Evolutionary conservation across 352 stramenopile species (phyloP), one percentile per base, ranked within the genome.

Genomic region (Phytophthora tentaculata): DNA sequence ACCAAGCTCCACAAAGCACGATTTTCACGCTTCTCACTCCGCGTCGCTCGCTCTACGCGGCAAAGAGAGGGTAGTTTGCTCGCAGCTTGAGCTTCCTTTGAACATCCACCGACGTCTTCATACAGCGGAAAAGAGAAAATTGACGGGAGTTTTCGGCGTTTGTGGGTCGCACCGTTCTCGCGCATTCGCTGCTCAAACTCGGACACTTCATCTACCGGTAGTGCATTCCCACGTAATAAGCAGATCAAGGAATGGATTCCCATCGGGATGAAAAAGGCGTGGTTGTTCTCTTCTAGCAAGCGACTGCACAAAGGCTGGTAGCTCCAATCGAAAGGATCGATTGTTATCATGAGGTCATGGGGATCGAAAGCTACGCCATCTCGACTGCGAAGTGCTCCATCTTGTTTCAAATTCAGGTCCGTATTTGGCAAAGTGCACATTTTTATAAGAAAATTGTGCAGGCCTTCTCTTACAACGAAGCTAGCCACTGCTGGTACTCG

Each of bases 271-370:
- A 86, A 59, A 49, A 83, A 88, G 0, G 64, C 61, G 7, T 64
- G 26, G 4, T 12, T 57, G 3, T 74, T 48, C 24, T 80, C 66
- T 50, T 67, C 55, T 10, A 54, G 17, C 56, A 80, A 62, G 16
- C 35, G 51, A 44, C 24, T 61, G 17, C 68, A 87, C 17, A 79
- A 51, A 19, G 75, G 43, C 16, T 77, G 63, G 32, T 74, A 83
- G 44, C 73, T 79, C 84, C 84, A 92, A 59, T 92, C 76, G 22
- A 91, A 90, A 5, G 82, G 73, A 41, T 91, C 84, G 5, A 92
- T 56, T 0, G 64, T 45, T 10, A 89, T 49, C 41, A 86, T 54
- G 5, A 84, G 29, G 37, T 92, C 84, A 1, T 63, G 23, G 8
- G 70, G 60, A 17, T 90, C 73, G 44, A 74, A 60, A 49, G 24